Evolutionary conservation across 768 basidiomycete species (phyloP), one percentile per base, ranked within the genome.

Genomic region (Boletus rubropictus): DNA sequence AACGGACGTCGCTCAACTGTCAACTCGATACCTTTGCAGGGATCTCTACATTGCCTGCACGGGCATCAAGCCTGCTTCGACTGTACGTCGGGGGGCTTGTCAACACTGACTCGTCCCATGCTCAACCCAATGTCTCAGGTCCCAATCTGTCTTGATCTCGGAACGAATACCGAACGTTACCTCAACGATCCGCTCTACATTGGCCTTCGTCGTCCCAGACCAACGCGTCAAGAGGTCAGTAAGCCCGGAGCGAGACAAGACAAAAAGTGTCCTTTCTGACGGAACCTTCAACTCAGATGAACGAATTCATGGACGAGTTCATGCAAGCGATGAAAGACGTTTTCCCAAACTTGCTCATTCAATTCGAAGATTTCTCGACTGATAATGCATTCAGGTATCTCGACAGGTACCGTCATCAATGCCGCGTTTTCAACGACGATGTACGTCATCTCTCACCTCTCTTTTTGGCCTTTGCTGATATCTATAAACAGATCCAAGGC

Each of bases 311-410:
- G 79, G 77, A 82, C 44, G 80, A 82, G 53, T 86, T 89, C 65
- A 87, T 89, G 82, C 62, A 68, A 14, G 80, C 82, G 8, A 80
- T 84, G 72, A 64, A 67, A 35, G 74, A 78, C 24, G 75, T 78
- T 14, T 86, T 84, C 65, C 86, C 86, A 7, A 68, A 77, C 5
- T 67, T 83, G 40, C 68, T 86, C 53, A 76, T 88, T n/a, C 85
- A 87, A 49, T 86, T 83, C 51, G 82, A 83, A 52, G 80, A 89
- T 60, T 89, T 86, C 61, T 82, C 84, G 42, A 86, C 84, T 2
- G 81, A 88, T 59, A 84, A 84, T 42, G 87, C 86, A 3, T 89
- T 88, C 72, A 70, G 76, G 39, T 85, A 85, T 64, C 75, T 89
- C 28, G 79, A 80, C 32, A 70, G 75, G 53, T 85, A 81, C 68